phyloP scores from a whole-genome alignment of 768 basidiomycete genomes.

The Amanita pallidorosea region DNA sequence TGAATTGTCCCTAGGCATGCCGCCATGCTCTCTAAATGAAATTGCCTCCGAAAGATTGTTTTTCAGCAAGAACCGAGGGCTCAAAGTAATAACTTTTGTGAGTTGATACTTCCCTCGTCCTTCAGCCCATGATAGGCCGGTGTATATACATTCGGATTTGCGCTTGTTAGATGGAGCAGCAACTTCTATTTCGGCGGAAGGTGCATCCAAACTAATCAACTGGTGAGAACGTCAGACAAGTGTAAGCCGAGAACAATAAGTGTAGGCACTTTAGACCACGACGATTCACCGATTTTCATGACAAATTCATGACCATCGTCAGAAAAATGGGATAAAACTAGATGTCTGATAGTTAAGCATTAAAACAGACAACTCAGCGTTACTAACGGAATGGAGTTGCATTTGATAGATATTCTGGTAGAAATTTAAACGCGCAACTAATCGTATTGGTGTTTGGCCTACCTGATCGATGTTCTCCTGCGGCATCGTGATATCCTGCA shows the following conservation, averaged over 20 bases:
- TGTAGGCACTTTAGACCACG: slow-evolving; percentile 73
- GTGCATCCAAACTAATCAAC: slow-evolving; percentile 86
- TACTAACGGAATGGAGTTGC: slow-evolving; percentile 75
- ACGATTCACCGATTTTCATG: slow-evolving; percentile 70
- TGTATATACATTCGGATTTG: slow-evolving; percentile 58
- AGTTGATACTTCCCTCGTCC: slow-evolving; percentile 97
- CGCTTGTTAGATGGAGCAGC: slow-evolving; percentile 55
- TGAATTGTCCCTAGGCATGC: slow-evolving; percentile 48
- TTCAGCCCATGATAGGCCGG: slow-evolving; percentile 87
- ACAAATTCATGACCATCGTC: slow-evolving; percentile 77
- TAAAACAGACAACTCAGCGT: not conserved
- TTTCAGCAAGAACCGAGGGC: slow-evolving; percentile 85
- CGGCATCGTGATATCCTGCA: slow-evolving; percentile 62
- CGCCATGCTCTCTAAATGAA: slow-evolving; percentile 80
- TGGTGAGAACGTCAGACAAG: slow-evolving; percentile 16
- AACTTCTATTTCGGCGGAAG: slow-evolving; percentile 81
- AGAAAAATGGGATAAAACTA: slow-evolving; percentile 81
- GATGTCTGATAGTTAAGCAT: slow-evolving; percentile 1
- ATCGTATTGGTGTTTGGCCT: slow-evolving; percentile 7
- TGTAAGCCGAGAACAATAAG: not conserved
- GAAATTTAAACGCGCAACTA: not conserved
- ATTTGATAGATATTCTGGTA: slow-evolving; percentile 24
- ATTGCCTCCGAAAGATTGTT: slow-evolving; percentile 65
- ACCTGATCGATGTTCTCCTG: slow-evolving; percentile 72
- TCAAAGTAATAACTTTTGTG: slow-evolving; percentile 84